A percentile compares a stretch with the other conserved stretches of the same genome.
Evolutionary conservation across 805 yeast genomes (phyloP).

Genomic region (Lachancea sp.): DNA sequence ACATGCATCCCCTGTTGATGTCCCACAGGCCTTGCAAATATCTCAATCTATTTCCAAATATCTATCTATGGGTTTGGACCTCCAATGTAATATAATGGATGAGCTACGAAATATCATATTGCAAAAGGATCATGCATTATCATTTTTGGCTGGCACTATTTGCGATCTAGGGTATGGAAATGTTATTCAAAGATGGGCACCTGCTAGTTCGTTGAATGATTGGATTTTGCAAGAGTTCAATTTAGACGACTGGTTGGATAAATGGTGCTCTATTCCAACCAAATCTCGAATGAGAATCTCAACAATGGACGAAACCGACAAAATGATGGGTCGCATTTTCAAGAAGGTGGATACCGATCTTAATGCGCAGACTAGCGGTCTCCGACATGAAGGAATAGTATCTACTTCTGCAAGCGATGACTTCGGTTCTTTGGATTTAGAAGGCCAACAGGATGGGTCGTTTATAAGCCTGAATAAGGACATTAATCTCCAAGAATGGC

Average conservation of each 20-base stretch:
- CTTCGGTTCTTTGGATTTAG: background rate
- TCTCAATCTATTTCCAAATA: background rate
- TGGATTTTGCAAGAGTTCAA: slow-evolving; percentile 18
- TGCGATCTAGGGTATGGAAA: slow-evolving; percentile 21
- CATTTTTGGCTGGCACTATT: slow-evolving; percentile 27
- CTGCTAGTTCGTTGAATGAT: slow-evolving; percentile 27
- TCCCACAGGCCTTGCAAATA: background rate
- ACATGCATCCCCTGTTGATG: background rate
- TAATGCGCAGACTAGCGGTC: background rate
- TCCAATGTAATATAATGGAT: slow-evolving; percentile 13
- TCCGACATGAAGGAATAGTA: background rate
- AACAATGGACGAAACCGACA: background rate
- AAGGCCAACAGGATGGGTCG: background rate
- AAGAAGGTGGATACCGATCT: background rate
- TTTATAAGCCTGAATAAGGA: background rate
- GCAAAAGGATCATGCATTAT: slow-evolving; percentile 30
- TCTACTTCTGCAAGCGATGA: background rate
- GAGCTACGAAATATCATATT: slow-evolving; percentile 13
- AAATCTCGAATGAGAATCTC: background rate
- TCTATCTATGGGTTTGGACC: background rate
- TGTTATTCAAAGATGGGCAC: slow-evolving; percentile 31
- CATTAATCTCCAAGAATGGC: background rate
- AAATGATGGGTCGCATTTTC: background rate
- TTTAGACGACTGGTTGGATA: slow-evolving; percentile 5
- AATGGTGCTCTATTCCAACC: background rate